Evolutionary conservation across 441 rosid species (phyloP), one percentile per base, ranked within the genome.

Genomic region (Raphanus hybrid): DNA sequence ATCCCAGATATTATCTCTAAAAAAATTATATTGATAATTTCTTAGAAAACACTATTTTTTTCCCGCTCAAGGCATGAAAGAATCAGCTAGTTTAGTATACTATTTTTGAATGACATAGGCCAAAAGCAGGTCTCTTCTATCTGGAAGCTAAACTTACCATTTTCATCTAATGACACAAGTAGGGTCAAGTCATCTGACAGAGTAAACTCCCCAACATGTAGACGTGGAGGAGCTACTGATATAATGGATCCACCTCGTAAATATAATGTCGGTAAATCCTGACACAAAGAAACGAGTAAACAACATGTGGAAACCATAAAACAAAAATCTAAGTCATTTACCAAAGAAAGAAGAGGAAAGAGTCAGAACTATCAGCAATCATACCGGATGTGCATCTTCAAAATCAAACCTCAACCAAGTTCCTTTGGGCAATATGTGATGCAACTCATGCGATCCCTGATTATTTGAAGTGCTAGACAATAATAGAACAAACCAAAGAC

Each of bases 201-300:
- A 65, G 79, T 88, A 67, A 83, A 87, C 82, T 93, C 95, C 63
- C 87, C 90, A 67, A 90, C 84, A 84, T 92, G 86, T 73, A 89
- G 89, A 86, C 87, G 87, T 66, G 89, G 85, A 77, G 87, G 93
- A 77, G 89, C 93, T 59, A 82, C 37, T 45, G 96, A 85, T 82
- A 96, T 81, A 75, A 96, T 91, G 74, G 91, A 88, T 82, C 99
- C 99, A 45, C 98, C 98, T 92, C 83, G 92, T 86, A 93, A 88
- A 84, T 85, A 92, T 79, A 96, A 84, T 16, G 85, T 78, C 41
- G 98, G 99, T 69, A 96, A 87, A 85, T 96, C 98, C 98, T 96
- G 86, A 71, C 27, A 81, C 50, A 55, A 64, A 63, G 39, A 20
- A 66, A 29, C 62, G 8, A 77, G 37, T 29, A n/a, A 68, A 14